phyloP scores from a whole-genome alignment of 352 stramenopile species.

The Pythium volutum region DNA sequence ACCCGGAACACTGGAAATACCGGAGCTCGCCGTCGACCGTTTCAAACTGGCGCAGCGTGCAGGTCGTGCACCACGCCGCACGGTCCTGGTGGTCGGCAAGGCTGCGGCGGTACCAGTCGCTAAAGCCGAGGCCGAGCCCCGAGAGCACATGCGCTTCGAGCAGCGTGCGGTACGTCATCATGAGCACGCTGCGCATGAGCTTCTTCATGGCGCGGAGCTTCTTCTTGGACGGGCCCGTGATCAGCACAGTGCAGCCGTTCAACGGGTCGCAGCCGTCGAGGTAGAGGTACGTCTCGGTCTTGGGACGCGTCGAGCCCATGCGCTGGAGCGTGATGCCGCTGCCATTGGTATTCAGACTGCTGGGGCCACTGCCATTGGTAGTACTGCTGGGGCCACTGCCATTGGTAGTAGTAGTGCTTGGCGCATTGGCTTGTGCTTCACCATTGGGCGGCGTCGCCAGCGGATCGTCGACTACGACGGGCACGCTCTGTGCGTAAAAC shows the following conservation, averaged over 20 bases:
- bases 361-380: background rate
- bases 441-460: background rate
- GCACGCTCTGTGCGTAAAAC: conserved; percentile 66
- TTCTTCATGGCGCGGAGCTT: conserved; percentile 92
- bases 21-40: conserved; percentile 36
- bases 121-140: conserved; percentile 55
- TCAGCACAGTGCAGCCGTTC: conserved; percentile 92
- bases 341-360: background rate
- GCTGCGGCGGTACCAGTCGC: conserved; percentile 23
- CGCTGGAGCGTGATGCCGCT: conserved; percentile 9
- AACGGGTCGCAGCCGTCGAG: conserved; percentile 94
- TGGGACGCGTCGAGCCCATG: conserved; percentile 28
- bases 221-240: conserved; percentile 87
- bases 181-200: conserved; percentile 89
- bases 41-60: conserved; percentile 62
- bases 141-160: conserved; percentile 94
- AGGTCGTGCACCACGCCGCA: conserved; percentile 72
- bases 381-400: conserved; percentile 1
- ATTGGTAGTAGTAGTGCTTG: conserved; percentile 7
- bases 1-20: conserved; percentile 70
- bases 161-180: conserved; percentile 94
- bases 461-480: conserved; percentile 36
- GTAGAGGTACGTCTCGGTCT: conserved; percentile 91
- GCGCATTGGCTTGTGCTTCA: background rate
- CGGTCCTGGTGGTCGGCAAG: conserved; percentile 30